Percentiles rank a stretch among this genome's conserved stretches.
Evolutionary conservation across 345 rosid species (phyloP).

Genomic region (Dovyalis caffra): DNA sequence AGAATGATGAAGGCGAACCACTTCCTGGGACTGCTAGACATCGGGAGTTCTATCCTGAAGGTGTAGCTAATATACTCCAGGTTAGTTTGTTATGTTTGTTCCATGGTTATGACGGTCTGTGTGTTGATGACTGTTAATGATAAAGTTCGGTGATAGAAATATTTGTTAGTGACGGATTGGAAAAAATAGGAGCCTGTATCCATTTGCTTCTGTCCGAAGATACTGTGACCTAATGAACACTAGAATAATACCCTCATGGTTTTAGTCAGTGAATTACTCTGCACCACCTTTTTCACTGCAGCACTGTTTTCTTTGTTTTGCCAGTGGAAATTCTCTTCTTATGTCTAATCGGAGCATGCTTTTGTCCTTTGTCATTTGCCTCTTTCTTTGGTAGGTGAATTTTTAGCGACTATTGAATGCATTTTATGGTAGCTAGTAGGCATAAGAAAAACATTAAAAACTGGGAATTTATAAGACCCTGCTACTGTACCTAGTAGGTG

Average conservation of each 20-base stretch:
- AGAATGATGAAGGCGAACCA: conserved; percentile 88
- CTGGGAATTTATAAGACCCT: too few species aligned
- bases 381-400: too few species aligned
- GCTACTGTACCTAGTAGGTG: too few species aligned
- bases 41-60: conserved; percentile 99
- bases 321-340: neutral
- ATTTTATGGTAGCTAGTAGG: neutral
- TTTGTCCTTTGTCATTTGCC: neutral
- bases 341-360: neutral
- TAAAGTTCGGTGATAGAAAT: neutral
- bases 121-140: neutral
- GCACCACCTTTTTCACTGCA: neutral
- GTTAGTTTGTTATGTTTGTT: conserved; percentile 38
- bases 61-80: conserved; percentile 87
- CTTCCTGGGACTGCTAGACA: conserved; percentile 99
- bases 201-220: neutral
- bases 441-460: too few species aligned
- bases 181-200: neutral
- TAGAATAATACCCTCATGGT: neutral
- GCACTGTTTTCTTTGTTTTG: neutral
- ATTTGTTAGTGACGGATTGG: neutral
- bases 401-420: too few species aligned
- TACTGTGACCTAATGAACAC: neutral
- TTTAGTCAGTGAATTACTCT: neutral
- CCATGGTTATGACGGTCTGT: neutral